Conservation (phyloP, 2,329 filamentous ascomycete species). For the Teratosphaeria viscida region DNA sequence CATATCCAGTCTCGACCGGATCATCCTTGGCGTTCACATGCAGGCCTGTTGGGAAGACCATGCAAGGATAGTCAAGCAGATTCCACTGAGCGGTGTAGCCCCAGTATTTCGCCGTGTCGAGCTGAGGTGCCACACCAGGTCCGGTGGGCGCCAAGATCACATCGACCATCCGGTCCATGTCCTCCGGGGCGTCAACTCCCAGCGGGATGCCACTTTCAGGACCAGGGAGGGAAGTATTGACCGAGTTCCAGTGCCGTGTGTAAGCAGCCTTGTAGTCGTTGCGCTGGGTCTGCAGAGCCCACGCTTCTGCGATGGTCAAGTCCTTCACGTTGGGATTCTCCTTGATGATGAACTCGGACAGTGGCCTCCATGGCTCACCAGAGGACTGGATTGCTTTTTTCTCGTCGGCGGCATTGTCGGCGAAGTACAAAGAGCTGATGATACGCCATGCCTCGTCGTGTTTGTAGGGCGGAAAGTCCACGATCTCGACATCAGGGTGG, state of each 20-base stretch:
- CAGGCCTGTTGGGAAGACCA: conserved; percentile 48
- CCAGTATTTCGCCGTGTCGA: conserved; percentile 49
- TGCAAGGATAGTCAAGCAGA: conserved; percentile 47
- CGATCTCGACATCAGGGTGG: conserved; percentile 40
- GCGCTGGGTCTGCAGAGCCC: conserved; percentile 31
- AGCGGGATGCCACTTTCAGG: conserved; percentile 11
- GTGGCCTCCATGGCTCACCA: conserved; percentile 48
- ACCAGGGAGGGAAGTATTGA: conserved; percentile 21
- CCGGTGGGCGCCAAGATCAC: conserved; percentile 52
- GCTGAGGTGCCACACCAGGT: conserved; percentile 44
- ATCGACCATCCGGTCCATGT: conserved; percentile 37
- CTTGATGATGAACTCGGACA: conserved; percentile 49
- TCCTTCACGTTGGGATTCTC: conserved; percentile 41
- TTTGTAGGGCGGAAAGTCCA: conserved; percentile 41
- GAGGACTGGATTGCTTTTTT: conserved; percentile 40
- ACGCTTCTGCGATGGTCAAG: conserved; percentile 33
- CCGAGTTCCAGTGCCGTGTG: conserved; percentile 36
- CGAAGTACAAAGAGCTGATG: conserved; percentile 43
- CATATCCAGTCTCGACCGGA: conserved; percentile 26
- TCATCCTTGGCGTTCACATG: conserved; percentile 39
- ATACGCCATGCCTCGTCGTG: conserved; percentile 42
- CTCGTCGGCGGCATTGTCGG: conserved; percentile 44
- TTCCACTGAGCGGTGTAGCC: conserved; percentile 60
- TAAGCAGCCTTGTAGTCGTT: conserved; percentile 38
- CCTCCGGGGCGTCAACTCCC: not conserved